Evolutionary conservation across 306 rosid species (phyloP), one percentile per base, ranked within the genome.

Genomic region (Coriaria nepalensis): DNA sequence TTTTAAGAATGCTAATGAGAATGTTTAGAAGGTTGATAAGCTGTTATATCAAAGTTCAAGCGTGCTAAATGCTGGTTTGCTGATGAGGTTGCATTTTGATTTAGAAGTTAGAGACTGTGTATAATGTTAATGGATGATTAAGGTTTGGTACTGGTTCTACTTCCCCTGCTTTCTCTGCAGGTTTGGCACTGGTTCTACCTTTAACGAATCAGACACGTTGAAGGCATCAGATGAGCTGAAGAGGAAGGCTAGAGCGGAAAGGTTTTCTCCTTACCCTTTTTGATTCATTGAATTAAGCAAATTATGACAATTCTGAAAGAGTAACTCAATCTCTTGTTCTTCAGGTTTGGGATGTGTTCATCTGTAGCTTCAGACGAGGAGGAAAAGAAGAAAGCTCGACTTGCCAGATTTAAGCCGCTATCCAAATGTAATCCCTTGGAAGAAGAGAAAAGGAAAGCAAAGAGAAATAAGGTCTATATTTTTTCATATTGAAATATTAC

Each of bases 241-340:
- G 70, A 77, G 97, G 45, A 88, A 84, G 50, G 86, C 93, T 49
- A 81, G 97, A 64, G 93, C 84, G 7, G 95, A 81, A 67, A 84
- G 97, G 95, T 88, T 62, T 58, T 53, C 47, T 33, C 13, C 33
- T 41, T 55, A 15, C 54, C 43, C 36, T 13, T 51, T 4, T 49
- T 35, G 7, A 12, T 29, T 10, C 37, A 40, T 47, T 45, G 13
- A 6, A 20, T 20, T 20, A 20, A 20, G 29, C 29, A 20, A 20
- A 20, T 20, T 20, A 20, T 1, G 2, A 20, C 29, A 20, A 20
- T 20, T 20, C 3, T 20, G 29, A 20, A 20, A 3, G 29, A 20
- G 29, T 20, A 20, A 20, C 2, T 12, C 36, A 6, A 7, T 13
- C 7, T 48, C 43, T 10, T 65, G 55, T 11, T 64, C 54, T 54